Evolutionary conservation across 2,329 filamentous ascomycete species (phyloP).

Genomic region (Blastomyces parvus): DNA sequence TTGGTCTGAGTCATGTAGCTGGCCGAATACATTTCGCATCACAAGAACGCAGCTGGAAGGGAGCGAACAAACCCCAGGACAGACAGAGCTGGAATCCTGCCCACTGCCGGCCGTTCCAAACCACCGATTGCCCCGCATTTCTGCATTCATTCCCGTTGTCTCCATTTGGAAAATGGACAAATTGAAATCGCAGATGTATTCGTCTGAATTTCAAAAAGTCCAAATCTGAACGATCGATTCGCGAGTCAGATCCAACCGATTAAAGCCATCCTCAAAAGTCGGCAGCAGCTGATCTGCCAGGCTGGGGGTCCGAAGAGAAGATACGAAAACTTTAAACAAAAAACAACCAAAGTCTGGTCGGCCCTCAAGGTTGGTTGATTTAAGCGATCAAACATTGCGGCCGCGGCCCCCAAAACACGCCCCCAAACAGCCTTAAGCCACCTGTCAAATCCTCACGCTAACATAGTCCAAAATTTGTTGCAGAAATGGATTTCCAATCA

Average conservation of each 20-base stretch:
- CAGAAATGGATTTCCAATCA: not conserved
- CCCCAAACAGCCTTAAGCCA: no score
- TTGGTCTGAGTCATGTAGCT: not conserved
- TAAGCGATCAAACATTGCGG: not conserved
- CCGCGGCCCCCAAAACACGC: not conserved
- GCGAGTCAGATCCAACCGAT: not conserved
- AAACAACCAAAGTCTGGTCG: no score
- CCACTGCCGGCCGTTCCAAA: no score
- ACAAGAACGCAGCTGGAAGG: no score
- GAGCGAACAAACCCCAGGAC: not conserved
- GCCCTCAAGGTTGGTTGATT: not conserved
- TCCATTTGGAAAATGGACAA: not conserved
- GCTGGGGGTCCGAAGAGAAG: not conserved
- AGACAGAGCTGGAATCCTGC: not conserved
- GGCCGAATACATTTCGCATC: not conserved
- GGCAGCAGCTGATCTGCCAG: not conserved
- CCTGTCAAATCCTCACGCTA: not conserved
- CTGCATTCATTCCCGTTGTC: not conserved
- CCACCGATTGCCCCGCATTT: not conserved
- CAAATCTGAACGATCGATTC: not conserved
- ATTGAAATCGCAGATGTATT: not conserved
- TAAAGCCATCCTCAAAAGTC: not conserved
- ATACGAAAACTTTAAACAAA: not conserved
- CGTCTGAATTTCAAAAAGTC: not conserved
- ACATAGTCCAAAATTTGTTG: not conserved